Evolutionary conservation across 1,284 basidiomycete genomes (phyloP), one percentile per base, ranked within the genome.

Genomic region (Ustanciosporium gigantosporum): DNA sequence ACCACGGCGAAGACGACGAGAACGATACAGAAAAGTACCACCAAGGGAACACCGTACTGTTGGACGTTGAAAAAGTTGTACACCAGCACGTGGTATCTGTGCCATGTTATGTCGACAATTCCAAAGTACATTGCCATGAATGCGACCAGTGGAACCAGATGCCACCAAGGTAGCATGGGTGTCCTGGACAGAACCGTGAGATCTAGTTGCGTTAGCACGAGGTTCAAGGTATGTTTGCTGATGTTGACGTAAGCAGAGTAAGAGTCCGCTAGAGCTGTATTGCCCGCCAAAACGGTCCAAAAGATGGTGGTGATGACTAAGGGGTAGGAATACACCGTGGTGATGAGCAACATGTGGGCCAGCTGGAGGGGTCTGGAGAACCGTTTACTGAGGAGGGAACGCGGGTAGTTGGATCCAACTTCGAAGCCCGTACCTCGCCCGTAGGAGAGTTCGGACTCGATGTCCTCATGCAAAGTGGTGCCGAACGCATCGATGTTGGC

Each of bases 241-340:
- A 86, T 79, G 70, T 86, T 86, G 14, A 74, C 70, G 82, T 84
- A 88, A 3, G 81, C 85, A 83, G 62, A 21, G 83, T 84, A 89
- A 4, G 81, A 85, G 84, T 65, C 20, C 55, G 86, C 83, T 0
- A 82, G 82, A 0, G 60, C 22, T 8, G 9, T 9, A 0, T 45
- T 19, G 0, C 48, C 56, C 4, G 77, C 73, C 3, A 88, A 79
- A 6, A 88, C 66, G 0, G 80, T 67, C 87, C 88, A 89, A 70
- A 80, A 89, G 0, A 88, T 84, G 25, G 82, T 78, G 0, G 86
- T 87, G 2, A 88, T 86, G 19, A 89, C 70, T 46, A 89, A 78
- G 4, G 88, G 87, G 86, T 59, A 41, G 2, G 46, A 32, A 21
- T 42, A 42, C 4, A 68, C 47, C 2, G 66, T 68, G 4, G 41